A percentile compares a stretch with the other conserved stretches of the same genome.
These are phyloP conservation scores for Aspergillus pseudonomiae DNA, from an alignment of 2,329 filamentous ascomycete genomes.

Conservation along the genomic window DNA sequence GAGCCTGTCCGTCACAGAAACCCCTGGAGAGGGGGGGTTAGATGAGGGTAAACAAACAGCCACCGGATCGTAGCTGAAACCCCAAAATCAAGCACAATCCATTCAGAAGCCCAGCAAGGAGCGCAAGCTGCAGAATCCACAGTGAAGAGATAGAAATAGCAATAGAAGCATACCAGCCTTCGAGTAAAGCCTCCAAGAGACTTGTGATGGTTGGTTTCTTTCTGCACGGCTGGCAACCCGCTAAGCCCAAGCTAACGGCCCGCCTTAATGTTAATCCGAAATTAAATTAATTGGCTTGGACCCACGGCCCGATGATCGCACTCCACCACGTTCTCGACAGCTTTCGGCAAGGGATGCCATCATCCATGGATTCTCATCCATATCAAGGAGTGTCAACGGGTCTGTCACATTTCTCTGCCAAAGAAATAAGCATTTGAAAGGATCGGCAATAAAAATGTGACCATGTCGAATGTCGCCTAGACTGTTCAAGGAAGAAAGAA, in stretches of 20 bases:
- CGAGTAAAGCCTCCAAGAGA: not conserved
- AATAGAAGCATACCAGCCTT: not conserved
- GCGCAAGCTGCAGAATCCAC: not conserved
- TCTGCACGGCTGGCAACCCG: conserved; percentile 4
- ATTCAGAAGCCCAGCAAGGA: conserved; percentile 17
- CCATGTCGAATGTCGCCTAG: not conserved
- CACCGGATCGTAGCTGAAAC: conserved; percentile 19
- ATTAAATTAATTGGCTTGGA: conserved; percentile 24
- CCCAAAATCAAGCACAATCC: conserved; percentile 16
- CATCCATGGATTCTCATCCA: not conserved
- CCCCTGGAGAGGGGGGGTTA: conserved; percentile 18
- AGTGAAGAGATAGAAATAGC: not conserved
- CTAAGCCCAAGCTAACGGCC: conserved; percentile 7
- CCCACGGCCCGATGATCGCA: conserved; percentile 3
- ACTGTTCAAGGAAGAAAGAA: not conserved
- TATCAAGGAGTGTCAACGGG: not conserved
- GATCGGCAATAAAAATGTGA: not conserved
- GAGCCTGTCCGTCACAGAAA: conserved; percentile 13
- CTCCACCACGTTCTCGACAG: conserved; percentile 9
- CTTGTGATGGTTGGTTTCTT: not conserved
- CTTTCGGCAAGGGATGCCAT: conserved; percentile 11
- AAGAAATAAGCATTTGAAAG: not conserved
- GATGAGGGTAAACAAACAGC: conserved; percentile 19
- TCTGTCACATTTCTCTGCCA: not conserved
- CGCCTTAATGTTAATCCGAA: conserved; percentile 34